Base-by-base conservation (phyloP, 73 alveolate species). In the Urostyla sp. region DNA sequence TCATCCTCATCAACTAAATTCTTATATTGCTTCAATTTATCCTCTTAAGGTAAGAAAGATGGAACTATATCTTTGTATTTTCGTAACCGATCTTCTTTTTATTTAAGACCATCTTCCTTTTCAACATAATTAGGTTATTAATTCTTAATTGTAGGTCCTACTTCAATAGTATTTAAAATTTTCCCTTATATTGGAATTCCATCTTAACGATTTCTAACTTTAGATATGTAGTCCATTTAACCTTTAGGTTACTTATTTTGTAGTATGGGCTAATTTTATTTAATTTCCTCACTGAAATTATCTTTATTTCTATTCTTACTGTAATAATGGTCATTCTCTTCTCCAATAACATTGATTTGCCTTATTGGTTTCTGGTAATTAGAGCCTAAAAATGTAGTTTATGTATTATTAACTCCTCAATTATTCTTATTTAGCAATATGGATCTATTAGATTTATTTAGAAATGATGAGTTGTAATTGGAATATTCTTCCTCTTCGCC, bases 31-130 rank as follows among this genome's bases (percentile, higher is more conserved):
- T 59, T 8, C n/a, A 35, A 59, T 28, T 59, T 59, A 7, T 59
- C 37, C 10, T 59, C 76, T 35, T 59, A 35, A 28, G 76, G 76
- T 6, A 59, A 20, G 24, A 59, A 59, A 4, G 76, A 59, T 10
- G 76, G 76, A 59, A 59, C 37, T 10, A 59, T 55, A 15, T 59
- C 76, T 36, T 59, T 59, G 55, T 59, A 59, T 35, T 32, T 20
- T 7, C 43, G 3, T 6, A 59, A 5, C n/a, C 57, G 15, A 4
- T 59, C 16, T 11, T 31, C 16, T 4, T 52, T 59, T 8, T 4
- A 3, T 21, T 35, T n/a, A 7, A 59, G 37, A 2, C 57, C 57
- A 59, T 59, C 76, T 13, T 32, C 55, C n/a, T 5, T n/a, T 5
- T 28, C 8, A 10, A 6, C 36, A 36, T 27, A 59, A 59, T 15